Evolutionary conservation across 371 early-diverging fungal genomes (phyloP).

Genomic region (Entomophthora muscae): DNA sequence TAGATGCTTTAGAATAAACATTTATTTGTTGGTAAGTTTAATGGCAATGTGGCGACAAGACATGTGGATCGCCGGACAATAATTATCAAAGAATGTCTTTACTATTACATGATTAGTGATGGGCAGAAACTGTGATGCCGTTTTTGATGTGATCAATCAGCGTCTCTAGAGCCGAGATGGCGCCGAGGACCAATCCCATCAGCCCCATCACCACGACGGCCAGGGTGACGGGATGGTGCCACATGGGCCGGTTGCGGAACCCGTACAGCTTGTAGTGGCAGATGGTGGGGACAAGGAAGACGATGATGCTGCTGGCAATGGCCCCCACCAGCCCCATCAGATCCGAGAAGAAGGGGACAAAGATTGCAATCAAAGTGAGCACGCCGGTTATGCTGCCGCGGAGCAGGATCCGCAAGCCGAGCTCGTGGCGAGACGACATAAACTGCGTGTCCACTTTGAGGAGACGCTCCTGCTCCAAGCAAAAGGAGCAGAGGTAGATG

Average conservation of each 20-base stretch:
- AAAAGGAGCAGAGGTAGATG: slow-evolving; percentile 53
- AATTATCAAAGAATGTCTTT: too few relatives aligned
- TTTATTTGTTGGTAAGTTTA: too few relatives aligned
- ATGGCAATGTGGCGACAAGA: too few relatives aligned
- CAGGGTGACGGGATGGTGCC: background rate
- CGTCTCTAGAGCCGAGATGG: background rate
- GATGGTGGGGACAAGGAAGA: slow-evolving; percentile 68
- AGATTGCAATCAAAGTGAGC: slow-evolving; percentile 34
- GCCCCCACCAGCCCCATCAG: slow-evolving; percentile 72
- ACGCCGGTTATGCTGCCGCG: slow-evolving; percentile 32
- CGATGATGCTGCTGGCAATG: slow-evolving; percentile 48
- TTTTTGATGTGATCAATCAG: background rate
- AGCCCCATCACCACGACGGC: background rate
- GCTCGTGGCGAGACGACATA: slow-evolving; percentile 18
- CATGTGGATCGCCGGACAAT: too few relatives aligned
- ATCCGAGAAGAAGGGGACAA: slow-evolving; percentile 62
- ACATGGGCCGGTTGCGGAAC: slow-evolving; percentile 13
- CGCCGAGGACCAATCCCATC: background rate
- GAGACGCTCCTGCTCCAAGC: background rate
- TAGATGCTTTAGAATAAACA: too few relatives aligned
- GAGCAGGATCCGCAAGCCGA: slow-evolving; percentile 29
- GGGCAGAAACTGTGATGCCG: too few relatives aligned
- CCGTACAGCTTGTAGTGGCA: slow-evolving; percentile 62
- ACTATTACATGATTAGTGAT: too few relatives aligned
- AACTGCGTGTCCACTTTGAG: background rate